A percentile compares a stretch with the other conserved stretches of the same genome.
Evolutionary conservation across 768 basidiomycete species (phyloP).

Genomic region (Mycena haematopus): DNA sequence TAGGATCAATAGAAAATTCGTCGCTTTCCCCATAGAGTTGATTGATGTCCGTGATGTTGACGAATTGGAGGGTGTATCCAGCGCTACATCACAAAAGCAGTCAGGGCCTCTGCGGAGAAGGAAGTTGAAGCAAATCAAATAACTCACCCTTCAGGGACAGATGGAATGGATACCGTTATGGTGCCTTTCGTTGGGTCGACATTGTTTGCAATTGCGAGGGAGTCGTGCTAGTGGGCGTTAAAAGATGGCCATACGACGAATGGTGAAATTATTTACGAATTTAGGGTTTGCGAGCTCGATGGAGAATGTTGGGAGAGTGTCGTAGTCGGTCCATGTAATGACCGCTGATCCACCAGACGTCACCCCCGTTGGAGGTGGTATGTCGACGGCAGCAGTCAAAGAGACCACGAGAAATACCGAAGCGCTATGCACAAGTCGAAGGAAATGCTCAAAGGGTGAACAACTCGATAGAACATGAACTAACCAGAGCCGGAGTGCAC

Average conservation of each 20-base stretch:
- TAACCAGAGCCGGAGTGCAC: conserved; percentile 9
- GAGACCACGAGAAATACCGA: not conserved
- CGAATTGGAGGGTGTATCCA: conserved; percentile 26
- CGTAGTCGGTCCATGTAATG: conserved; percentile 10
- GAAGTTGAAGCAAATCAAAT: not conserved
- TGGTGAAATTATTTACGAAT: not conserved
- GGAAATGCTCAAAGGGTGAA: not conserved
- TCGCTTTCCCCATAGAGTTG: conserved; percentile 16
- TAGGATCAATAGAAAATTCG: conserved; percentile 17
- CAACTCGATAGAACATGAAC: not conserved
- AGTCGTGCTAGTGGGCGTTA: conserved; percentile 4
- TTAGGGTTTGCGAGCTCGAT: conserved; percentile 12
- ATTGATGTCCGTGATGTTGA: conserved; percentile 25
- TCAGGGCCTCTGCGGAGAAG: not conserved
- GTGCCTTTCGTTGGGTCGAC: conserved; percentile 9
- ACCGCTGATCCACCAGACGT: conserved; percentile 1
- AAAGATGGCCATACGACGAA: not conserved
- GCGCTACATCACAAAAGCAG: not conserved
- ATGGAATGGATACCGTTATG: conserved; percentile 9
- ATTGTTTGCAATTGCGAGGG: conserved; percentile 26
- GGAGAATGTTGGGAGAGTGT: not conserved
- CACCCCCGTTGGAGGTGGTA: not conserved
- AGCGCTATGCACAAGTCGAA: not conserved
- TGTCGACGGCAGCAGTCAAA: not conserved
- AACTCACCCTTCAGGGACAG: conserved; percentile 5